Conservation (phyloP, 805 yeast genomes). For the Lipomyces sp. region DNA sequence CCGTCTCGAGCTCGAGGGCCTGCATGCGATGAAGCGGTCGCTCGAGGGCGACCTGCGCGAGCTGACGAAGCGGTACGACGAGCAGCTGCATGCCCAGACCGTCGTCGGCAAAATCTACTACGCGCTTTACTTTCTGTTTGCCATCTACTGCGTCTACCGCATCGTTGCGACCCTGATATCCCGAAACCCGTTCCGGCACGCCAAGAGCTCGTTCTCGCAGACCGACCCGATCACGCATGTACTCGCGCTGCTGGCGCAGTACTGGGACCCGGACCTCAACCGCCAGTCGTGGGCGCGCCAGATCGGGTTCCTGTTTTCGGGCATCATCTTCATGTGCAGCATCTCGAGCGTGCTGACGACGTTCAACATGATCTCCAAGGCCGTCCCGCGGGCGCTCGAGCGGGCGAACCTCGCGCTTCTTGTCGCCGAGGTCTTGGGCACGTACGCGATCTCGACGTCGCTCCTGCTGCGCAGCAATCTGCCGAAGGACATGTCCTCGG, state of each 20-base stretch:
- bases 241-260: slow-evolving; percentile 28
- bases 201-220: slow-evolving; percentile 27
- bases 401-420: slow-evolving; percentile 33
- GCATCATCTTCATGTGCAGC: slow-evolving; percentile 39
- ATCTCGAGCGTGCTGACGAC: slow-evolving; percentile 41
- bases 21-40: slow-evolving; percentile 36
- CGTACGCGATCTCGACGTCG: slow-evolving; percentile 43
- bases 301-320: slow-evolving; percentile 42
- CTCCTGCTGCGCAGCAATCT: slow-evolving; percentile 42
- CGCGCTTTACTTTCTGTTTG: slow-evolving; percentile 36
- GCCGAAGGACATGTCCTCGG: slow-evolving; percentile 41
- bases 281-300: slow-evolving; percentile 41
- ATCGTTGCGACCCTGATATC: slow-evolving; percentile 36
- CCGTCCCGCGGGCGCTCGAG: slow-evolving; percentile 34
- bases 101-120: slow-evolving; percentile 35
- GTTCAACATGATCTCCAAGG: slow-evolving; percentile 35
- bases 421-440: slow-evolving; percentile 40
- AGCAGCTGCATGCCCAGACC: slow-evolving; percentile 35
- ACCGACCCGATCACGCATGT: slow-evolving; percentile 30
- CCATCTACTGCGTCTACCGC: slow-evolving; percentile 44
- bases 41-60: slow-evolving; percentile 36
- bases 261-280: slow-evolving; percentile 32
- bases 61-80: slow-evolving; percentile 29
- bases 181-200: slow-evolving; percentile 33
- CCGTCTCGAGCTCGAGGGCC: slow-evolving; percentile 38